Base-by-base conservation (phyloP, 805 yeast species). In the Metschnikowia baotianmanensis region DNA sequence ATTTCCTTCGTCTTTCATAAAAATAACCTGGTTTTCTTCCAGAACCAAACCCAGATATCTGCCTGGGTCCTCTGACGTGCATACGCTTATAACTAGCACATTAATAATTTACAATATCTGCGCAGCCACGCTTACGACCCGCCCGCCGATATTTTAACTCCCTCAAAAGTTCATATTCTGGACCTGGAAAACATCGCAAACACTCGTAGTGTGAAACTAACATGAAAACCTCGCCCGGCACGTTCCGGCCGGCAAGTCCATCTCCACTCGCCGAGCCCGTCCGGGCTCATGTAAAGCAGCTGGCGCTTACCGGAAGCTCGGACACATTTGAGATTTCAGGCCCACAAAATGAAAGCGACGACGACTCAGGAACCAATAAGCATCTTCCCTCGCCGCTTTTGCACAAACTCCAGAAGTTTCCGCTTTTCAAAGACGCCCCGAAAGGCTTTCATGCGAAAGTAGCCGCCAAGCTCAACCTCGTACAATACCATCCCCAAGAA, bases 391-490 rank as follows among this genome's bases (percentile, higher is more conserved):
- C 77, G 2, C 78, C 73, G 40, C 65, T 83, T n/a, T 56, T 80
- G 48, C 72, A 69, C 36, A 64, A 74, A 26, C 63, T 83, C 28
- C 66, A 74, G 35, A 71, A 72, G n/a, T 81, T 83, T 57, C 77
- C 88, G 0, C 67, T 84, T 22, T 83, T 83, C 65, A 71, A 69
- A 43, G 71, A 72, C 37, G 91, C 91, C 0, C 89, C 91, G 8
- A 72, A 69, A 23, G 63, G 81, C 6, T 84, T 84, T 56, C 79
- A 79, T 48, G 62, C 71, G 25, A 80, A 78, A 27, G 70, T 85
- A 4, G 80, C 82, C 0, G 67, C 78, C 23, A 74, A 77, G 39
- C 63, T 84, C 17, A 72, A 74, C 34, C 68, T 83, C 6, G 74
- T 81, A 45, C 83, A 78, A 42, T 78, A 71, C 45, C 80, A 77